Base-by-base conservation (phyloP, 306 rosid species). In the Astragalus glycyphyllos region DNA sequence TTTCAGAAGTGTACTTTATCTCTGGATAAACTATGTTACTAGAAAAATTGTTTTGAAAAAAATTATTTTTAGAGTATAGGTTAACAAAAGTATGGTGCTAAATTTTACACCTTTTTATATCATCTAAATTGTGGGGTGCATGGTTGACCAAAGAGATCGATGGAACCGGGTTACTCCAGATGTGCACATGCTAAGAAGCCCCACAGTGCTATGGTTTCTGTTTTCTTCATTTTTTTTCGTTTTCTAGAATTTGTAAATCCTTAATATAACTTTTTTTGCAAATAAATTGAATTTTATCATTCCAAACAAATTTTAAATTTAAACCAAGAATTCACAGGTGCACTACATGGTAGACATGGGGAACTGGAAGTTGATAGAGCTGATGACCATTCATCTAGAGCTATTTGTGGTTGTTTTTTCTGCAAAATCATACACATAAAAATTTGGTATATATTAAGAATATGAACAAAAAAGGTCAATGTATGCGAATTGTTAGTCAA, bases 371-470 rank as follows among this genome's bases (percentile, higher is more conserved):
- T 69, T 56, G 63, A 61, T 56, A 59, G 58, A 41, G 58, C 61
- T 12, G 35, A 23, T 12, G 32, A 38, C 23, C 65, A 42, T 81
- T 76, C 78, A 71, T 50, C 76, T 72, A 79, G 84, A 65, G 69
- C 79, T 79, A 82, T 76, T 83, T 0, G 45, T 31, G 49, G 34
- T 53, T 65, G 73, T 58, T 71, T 79, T 85, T 74, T 76, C 89
- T 79, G 86, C 80, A 82, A 48, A 71, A 73, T 76, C 37, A 44
- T 65, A 69, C 8, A 77, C 4, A 41, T 17, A 41, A 40, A n/a
- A 47, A 41, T 41, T 78, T 10, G 34, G 77, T n/a, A n/a, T n/a
- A n/a, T 71, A 44, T 46, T 5, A 53, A 54, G 54, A 40, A 54
- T 49, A 31, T 47, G 55, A 58, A 38, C 56, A 31, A 49, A 31